Percentiles rank a stretch among this genome's conserved stretches.
Conservation (phyloP, 345 rosid genomes). For the Lumnitzera racemosa region DNA sequence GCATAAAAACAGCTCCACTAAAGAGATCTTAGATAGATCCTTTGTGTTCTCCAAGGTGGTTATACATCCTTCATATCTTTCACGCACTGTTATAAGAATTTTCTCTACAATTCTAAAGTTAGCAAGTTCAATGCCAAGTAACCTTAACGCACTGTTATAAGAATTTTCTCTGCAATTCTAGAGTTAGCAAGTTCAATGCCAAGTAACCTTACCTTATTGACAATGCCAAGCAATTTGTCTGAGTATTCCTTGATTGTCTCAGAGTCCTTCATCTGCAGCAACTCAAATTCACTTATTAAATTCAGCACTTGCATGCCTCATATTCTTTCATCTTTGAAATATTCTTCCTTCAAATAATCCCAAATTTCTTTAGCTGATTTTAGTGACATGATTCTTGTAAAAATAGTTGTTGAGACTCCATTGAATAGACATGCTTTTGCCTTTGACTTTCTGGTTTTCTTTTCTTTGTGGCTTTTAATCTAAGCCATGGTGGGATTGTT, state of each 20-base stretch:
- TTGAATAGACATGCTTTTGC: background rate
- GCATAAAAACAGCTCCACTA: background rate
- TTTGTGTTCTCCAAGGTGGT: constrained; percentile 3
- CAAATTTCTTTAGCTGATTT: constrained; percentile 2
- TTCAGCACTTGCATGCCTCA: constrained; percentile 1
- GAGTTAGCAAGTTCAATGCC: background rate
- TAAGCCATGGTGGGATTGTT: constrained; percentile 2
- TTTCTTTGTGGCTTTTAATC: constrained; percentile 4
- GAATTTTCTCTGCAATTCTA: constrained; percentile 4
- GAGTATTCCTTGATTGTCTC: constrained; percentile 10
- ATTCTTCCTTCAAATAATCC: constrained; percentile 6
- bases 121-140: too few relatives aligned
- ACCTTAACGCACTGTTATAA: background rate
- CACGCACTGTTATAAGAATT: background rate
- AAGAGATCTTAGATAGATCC: background rate
- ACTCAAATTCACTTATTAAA: constrained; percentile 5
- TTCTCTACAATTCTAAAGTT: too few relatives aligned
- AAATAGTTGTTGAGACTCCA: constrained; percentile 8
- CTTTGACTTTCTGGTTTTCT: constrained; percentile 4
- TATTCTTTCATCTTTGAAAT: constrained; percentile 6
- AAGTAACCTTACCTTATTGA: background rate
- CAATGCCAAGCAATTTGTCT: constrained; percentile 4
- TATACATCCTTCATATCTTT: constrained; percentile 7
- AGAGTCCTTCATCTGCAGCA: background rate
- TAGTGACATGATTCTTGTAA: constrained; percentile 5